Evolutionary conservation across 2,329 filamentous ascomycete genomes (phyloP), one percentile per base, ranked within the genome.

Genomic region (Colletotrichum acutatum): DNA sequence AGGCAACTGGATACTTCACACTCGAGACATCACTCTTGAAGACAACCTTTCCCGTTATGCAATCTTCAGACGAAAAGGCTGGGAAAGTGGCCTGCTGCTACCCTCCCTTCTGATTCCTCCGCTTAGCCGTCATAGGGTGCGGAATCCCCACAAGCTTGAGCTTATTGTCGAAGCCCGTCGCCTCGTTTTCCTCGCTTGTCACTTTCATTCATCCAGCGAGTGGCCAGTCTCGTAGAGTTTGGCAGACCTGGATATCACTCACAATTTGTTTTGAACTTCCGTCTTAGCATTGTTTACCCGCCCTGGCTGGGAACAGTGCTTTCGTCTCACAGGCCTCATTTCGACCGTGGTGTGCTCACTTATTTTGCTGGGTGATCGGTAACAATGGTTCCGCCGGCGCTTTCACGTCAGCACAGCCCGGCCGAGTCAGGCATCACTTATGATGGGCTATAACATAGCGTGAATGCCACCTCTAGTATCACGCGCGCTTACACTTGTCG

Each of bases 131-230:
- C 22, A 30, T 11, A n/a, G 58, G 37, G 14, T 37, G 19, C 37
- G 37, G 42, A 28, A 58, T 59, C 37, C 22, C 53, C 58, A 59
- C 24, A 42, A 63, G 65, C 58, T 71, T 58, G 69, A 68, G 65
- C 12, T 62, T 68, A 57, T 49, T 22, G 64, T 37, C 28, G 56
- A 34, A 19, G 46, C 62, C 7, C 22, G 24, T 19, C 8, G n/a
- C 19, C 7, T 30, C 19, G 2, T 8, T 46, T 46, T 24, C 26
- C n/a, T 34, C 30, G 19, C n/a, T 28, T 67, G 34, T 37, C 30
- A 6, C 16, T 22, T 24, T 49, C 52, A 34, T 22, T 7, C 62
- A 5, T n/a, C 22, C 53, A n/a, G 19, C 42, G 42, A n/a, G 19
- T 22, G 19, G 16, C 19, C n/a, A 32, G 24, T n/a, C 5, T 63